Evolutionary conservation across 140 eudicot genomes (phyloP).

Genomic region (Cichorium intybus): DNA sequence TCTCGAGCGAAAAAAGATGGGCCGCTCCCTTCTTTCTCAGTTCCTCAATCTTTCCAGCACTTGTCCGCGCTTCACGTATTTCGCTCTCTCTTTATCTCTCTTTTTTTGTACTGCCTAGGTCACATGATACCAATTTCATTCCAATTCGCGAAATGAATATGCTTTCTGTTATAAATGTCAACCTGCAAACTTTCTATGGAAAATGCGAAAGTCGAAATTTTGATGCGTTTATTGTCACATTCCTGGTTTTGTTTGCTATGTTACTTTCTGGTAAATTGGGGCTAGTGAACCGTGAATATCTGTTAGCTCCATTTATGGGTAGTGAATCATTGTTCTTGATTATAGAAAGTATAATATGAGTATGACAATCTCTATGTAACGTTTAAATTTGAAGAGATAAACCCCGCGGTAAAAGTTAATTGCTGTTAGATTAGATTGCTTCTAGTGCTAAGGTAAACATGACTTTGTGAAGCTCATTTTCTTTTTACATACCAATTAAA

Average conservation of each 20-base stretch:
- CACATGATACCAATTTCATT: neutral
- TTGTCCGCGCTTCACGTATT: conserved; percentile 62
- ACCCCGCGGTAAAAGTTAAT: neutral
- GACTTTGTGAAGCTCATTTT: neutral
- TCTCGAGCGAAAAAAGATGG: conserved; percentile 33
- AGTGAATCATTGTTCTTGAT: neutral
- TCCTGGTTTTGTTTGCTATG: neutral
- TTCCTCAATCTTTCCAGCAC: conserved; percentile 50
- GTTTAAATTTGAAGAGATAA: neutral
- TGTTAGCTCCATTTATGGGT: neutral
- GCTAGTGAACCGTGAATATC: conserved; percentile 1
- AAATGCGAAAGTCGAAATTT: conserved; percentile 7
- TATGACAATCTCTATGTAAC: neutral
- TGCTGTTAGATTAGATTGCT: neutral
- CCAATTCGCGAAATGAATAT: neutral
- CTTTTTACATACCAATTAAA: conserved; percentile 9
- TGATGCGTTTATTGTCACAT: neutral
- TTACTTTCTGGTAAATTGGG: conserved; percentile 1
- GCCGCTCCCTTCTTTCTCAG: conserved; percentile 55
- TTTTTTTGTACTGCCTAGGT: neutral
- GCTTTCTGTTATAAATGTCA: neutral
- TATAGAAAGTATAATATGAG: neutral
- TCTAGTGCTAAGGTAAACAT: neutral
- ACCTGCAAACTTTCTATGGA: neutral
- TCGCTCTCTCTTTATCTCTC: neutral